Conservation (phyloP, 2,329 filamentous ascomycete genomes). For the Phaeophleospora eucalypticola region DNA sequence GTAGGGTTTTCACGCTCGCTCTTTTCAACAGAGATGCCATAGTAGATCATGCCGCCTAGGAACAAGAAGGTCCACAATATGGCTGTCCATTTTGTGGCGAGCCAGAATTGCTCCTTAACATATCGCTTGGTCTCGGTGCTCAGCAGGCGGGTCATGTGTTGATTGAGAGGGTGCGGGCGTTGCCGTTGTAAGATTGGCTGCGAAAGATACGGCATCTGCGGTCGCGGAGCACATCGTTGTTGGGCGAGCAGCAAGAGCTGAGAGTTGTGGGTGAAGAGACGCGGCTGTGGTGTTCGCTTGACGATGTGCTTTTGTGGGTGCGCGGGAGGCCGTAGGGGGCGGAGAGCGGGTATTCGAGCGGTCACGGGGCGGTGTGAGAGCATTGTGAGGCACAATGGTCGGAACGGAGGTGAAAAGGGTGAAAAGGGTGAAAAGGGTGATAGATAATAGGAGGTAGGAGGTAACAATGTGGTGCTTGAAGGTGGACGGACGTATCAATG, state of each 20-base stretch:
- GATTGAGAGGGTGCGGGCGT: slow-evolving; percentile 14
- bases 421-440: too few relatives aligned
- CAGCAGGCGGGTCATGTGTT: slow-evolving; percentile 62
- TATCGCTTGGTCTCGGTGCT: slow-evolving; percentile 73
- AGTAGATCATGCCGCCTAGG: slow-evolving; percentile 58
- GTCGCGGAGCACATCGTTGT: slow-evolving; percentile 44
- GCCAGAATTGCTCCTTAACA: slow-evolving; percentile 65
- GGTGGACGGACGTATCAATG: too few relatives aligned
- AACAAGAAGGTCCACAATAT: slow-evolving; percentile 61
- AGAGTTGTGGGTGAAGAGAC: slow-evolving; percentile 57
- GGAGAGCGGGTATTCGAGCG: slow-evolving; percentile 23
- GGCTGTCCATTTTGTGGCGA: slow-evolving; percentile 64
- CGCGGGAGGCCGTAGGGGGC: slow-evolving; percentile 25
- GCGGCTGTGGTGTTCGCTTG: slow-evolving; percentile 25
- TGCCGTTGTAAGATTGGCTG: slow-evolving; percentile 40
- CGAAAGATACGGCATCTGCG: slow-evolving; percentile 63
- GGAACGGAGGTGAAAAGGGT: neutral
- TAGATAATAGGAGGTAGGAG: too few relatives aligned
- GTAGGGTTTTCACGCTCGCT: slow-evolving; percentile 74
- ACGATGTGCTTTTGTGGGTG: neutral
- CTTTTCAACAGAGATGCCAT: slow-evolving; percentile 67
- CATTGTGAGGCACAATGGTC: slow-evolving; percentile 13
- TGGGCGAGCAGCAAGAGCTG: slow-evolving; percentile 50
- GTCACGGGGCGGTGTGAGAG: slow-evolving; percentile 14
- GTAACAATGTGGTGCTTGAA: too few relatives aligned